phyloP scores from a whole-genome alignment of 805 yeast species.

The Candida loeiensis region DNA sequence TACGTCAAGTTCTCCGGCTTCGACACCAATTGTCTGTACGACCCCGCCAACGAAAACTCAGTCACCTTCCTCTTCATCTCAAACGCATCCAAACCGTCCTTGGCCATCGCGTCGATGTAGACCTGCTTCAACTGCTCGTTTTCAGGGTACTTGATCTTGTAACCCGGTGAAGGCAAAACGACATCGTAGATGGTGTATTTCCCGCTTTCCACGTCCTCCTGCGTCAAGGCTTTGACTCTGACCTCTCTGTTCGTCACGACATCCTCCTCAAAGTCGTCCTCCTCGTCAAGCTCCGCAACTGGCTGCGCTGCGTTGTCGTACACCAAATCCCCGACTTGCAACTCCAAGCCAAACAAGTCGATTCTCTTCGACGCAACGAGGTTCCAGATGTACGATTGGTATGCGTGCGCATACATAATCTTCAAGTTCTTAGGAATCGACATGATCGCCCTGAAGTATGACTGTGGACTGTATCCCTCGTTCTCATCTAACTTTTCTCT shows the following conservation, averaged over 20 bases:
- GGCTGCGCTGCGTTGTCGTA: constrained; percentile 26
- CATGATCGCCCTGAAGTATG: constrained; percentile 79
- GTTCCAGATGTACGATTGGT: constrained; percentile 96
- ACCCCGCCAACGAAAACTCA: constrained; percentile 90
- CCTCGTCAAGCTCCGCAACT: constrained; percentile 17
- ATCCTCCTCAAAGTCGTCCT: constrained; percentile 65
- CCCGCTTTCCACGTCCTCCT: constrained; percentile 60
- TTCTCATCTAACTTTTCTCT: constrained; percentile 45
- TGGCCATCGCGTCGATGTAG: constrained; percentile 69
- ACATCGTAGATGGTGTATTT: constrained; percentile 73
- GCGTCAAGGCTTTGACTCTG: constrained; percentile 72
- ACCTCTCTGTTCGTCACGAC: constrained; percentile 51
- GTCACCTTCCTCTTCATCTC: constrained; percentile 79
- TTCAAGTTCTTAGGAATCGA: constrained; percentile 88
- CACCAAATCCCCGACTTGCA: constrained; percentile 82
- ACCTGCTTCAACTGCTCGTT: constrained; percentile 56
- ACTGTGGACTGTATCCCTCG: constrained; percentile 43
- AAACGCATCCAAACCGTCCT: constrained; percentile 79
- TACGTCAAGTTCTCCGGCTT: constrained; percentile 65
- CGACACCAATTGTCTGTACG: constrained; percentile 72
- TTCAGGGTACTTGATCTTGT: constrained; percentile 81
- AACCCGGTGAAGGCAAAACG: constrained; percentile 96
- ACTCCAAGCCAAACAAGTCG: constrained; percentile 60
- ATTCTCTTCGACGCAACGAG: constrained; percentile 74
- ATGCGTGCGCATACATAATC: constrained; percentile 95